phyloP scores from a whole-genome alignment of 148 eudicot genomes.

The Linanthus parryae region DNA sequence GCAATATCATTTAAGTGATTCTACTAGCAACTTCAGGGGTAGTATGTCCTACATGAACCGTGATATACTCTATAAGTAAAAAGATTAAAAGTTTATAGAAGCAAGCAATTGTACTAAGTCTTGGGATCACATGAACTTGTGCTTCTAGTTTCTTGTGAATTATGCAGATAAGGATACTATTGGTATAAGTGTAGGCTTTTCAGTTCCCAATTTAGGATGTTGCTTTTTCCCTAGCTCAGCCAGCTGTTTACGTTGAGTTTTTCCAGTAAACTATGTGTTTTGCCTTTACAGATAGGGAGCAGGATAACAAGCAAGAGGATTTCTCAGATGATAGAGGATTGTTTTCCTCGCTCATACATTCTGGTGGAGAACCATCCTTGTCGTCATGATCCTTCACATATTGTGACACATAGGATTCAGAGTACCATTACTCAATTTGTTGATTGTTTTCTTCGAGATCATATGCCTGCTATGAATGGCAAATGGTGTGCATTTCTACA shows the following conservation, averaged over 20 bases:
- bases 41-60: too few relatives aligned
- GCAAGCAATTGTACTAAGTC: too few relatives aligned
- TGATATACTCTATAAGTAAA: too few relatives aligned
- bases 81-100: too few relatives aligned
- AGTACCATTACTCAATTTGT: slow-evolving; percentile 60
- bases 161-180: too few relatives aligned
- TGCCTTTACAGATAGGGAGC: slow-evolving; percentile 66
- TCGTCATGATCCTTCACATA: slow-evolving; percentile 93
- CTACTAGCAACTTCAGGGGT: too few relatives aligned
- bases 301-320: slow-evolving; percentile 79
- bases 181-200: too few relatives aligned
- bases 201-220: too few relatives aligned
- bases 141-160: too few relatives aligned
- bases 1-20: too few relatives aligned
- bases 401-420: slow-evolving; percentile 86
- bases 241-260: slow-evolving; percentile 4
- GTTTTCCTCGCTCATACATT: slow-evolving; percentile 67
- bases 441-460: slow-evolving; percentile 37
- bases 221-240: too few relatives aligned
- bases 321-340: slow-evolving; percentile 58
- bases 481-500: slow-evolving; percentile 51
- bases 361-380: slow-evolving; percentile 78
- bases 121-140: too few relatives aligned
- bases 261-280: slow-evolving; percentile 10
- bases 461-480: slow-evolving; percentile 26